Evolutionary conservation across 176 grass and related monocot species (phyloP), one percentile per base, ranked within the genome.

Genomic region (Poa pratensis): DNA sequence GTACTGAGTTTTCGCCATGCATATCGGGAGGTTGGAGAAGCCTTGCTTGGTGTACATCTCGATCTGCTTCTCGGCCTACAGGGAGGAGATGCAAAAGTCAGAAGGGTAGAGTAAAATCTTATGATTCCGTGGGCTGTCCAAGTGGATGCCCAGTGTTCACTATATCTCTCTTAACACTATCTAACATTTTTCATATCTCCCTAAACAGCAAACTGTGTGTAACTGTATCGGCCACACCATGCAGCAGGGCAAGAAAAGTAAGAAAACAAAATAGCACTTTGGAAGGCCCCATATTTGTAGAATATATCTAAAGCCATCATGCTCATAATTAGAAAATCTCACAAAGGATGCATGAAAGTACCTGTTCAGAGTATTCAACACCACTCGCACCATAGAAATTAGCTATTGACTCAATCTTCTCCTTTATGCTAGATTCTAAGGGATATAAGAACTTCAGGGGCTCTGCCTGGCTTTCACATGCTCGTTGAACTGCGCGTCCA

Each of bases 1-100:
- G 84, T 99, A 99, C 60, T 99, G 93, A 42, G 93, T 99, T 75
- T 99, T 99, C 0, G 96, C 94, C 96, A 99, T 96, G 84, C 96
- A 99, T 82, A 96, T 99, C 2, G 96, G 96, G 59, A 99, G 84
- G 54, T 83, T 86, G n/a, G 93, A 98, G 84, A 99, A 96, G 3
- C 96, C 96, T 86, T 99, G 94, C 54, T 89, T 96, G 2, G 83
- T 96, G 88, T 99, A 94, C 90, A 99, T 92, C 76, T 99, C 88
- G 61, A 96, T 99, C 88, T 99, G 86, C 79, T 94, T 99, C 73
- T 96, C 94, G 19, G 96, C 86, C 93, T 99, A 77, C 69, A 84
- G 10, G 79, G 9, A 61, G 83, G 3, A 55, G 40, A 73, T 18
- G 86, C 4, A n/a, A 0, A 27, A 49, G 46, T 89, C 35, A 90